Percentiles rank a stretch among this genome's conserved stretches.
Evolutionary conservation across 768 basidiomycete species (phyloP).

Genomic region (Lentinula lateritia): DNA sequence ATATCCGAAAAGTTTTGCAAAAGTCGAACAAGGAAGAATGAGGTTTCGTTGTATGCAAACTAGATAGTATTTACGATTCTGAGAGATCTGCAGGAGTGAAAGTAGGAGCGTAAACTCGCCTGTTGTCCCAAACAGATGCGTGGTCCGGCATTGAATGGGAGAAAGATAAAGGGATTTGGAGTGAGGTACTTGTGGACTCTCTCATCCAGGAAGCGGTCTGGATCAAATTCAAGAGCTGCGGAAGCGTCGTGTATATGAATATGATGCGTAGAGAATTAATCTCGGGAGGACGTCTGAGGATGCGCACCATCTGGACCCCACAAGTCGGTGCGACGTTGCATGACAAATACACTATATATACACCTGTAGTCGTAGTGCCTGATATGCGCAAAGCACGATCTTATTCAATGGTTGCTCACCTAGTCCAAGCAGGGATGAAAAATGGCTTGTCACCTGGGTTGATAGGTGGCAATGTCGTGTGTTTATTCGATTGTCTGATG

Average conservation of each 20-base stretch:
- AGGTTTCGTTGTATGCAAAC: conserved; percentile 65
- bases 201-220: conserved; percentile 62
- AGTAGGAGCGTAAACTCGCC: not conserved
- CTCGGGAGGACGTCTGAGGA: not conserved
- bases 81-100: not conserved
- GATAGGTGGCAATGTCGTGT: conserved; percentile 15
- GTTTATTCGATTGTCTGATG: conserved; percentile 14
- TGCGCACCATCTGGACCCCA: conserved; percentile 63
- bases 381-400: not conserved
- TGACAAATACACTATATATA: conserved; percentile 44
- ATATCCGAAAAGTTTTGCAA: conserved; percentile 50
- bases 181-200: conserved; percentile 49
- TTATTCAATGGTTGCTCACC: conserved; percentile 11
- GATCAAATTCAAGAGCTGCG: conserved; percentile 54
- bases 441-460: conserved; percentile 16
- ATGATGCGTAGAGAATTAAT: not conserved
- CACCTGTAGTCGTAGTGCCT: conserved; percentile 18
- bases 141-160: conserved; percentile 50
- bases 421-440: conserved; percentile 25
- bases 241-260: not conserved
- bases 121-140: conserved; percentile 46
- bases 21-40: conserved; percentile 57
- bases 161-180: conserved; percentile 48
- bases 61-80: conserved; percentile 8
- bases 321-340: conserved; percentile 58